phyloP scores from a whole-genome alignment of 2,329 filamentous ascomycete genomes.

The Nemania serpens region DNA sequence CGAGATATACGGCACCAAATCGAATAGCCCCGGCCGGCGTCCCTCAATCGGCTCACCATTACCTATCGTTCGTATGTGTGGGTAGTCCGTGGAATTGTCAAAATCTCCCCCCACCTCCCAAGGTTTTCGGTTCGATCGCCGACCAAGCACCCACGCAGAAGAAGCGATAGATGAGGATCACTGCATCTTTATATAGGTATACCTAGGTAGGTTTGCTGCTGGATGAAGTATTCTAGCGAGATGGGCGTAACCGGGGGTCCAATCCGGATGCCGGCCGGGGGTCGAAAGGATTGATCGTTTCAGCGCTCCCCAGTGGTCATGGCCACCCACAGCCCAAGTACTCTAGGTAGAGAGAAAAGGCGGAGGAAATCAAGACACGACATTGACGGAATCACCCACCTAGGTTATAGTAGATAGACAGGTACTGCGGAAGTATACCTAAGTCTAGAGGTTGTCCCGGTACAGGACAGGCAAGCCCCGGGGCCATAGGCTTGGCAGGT shows the following conservation, averaged over 20 bases:
- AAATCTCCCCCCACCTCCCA: not conserved
- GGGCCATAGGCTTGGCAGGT: constrained; percentile 22
- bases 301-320: not conserved
- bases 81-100: constrained; percentile 2
- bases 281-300: not conserved
- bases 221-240: no score
- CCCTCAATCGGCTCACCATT: constrained; percentile 1
- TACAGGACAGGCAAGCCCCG: constrained; percentile 12
- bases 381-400: no score
- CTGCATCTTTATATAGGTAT: no score
- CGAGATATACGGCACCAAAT: constrained; percentile 15
- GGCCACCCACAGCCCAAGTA: no score
- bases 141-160: not conserved
- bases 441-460: not conserved
- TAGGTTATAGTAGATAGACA: not conserved
- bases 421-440: not conserved
- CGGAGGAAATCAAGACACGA: no score
- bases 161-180: not conserved
- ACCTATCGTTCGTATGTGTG: not conserved
- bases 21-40: constrained; percentile 10
- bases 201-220: not conserved
- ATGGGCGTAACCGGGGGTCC: constrained; percentile 3
- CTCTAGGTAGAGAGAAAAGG: no score
- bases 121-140: no score
- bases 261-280: constrained; percentile 16